Percentiles rank a stretch among this genome's conserved stretches.
Conservation (phyloP, 192 early-diverging fungal genomes). For the Diversispora eburnea region DNA sequence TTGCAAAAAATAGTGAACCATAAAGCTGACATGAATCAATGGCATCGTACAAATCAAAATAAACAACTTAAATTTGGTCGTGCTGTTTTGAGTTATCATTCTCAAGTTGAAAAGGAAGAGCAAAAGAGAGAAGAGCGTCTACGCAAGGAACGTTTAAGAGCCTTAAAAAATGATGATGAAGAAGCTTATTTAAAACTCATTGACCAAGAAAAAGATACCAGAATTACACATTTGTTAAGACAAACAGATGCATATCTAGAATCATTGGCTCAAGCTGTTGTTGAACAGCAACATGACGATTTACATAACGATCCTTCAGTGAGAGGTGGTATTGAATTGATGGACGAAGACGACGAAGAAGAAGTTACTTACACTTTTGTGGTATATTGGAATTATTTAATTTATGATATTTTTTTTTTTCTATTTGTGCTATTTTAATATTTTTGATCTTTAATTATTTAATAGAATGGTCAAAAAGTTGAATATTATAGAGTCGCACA, state of each 20-base stretch:
- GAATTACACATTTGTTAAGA: constrained; percentile 84
- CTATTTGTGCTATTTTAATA: not conserved
- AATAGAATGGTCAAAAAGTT: constrained; percentile 43
- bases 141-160: constrained; percentile 91
- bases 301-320: constrained; percentile 41
- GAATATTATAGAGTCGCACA: constrained; percentile 92
- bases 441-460: not conserved
- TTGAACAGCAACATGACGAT: constrained; percentile 70
- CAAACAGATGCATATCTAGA: constrained; percentile 87
- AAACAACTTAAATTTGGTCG: constrained; percentile 73
- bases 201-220: constrained; percentile 94
- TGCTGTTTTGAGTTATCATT: constrained; percentile 72
- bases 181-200: constrained; percentile 94
- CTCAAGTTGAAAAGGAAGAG: constrained; percentile 89
- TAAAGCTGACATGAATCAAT: constrained; percentile 63
- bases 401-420: not conserved
- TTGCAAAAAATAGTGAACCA: constrained; percentile 71
- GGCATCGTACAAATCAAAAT: constrained; percentile 65
- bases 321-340: constrained; percentile 45
- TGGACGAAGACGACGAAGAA: constrained; percentile 49
- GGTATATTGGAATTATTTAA: constrained; percentile 9
- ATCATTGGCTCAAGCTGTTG: constrained; percentile 80
- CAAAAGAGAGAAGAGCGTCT: constrained; percentile 80
- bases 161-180: constrained; percentile 96
- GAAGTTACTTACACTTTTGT: constrained; percentile 31